phyloP scores from a whole-genome alignment of 179 eudicot genomes.

The Vitellaria paradoxa region DNA sequence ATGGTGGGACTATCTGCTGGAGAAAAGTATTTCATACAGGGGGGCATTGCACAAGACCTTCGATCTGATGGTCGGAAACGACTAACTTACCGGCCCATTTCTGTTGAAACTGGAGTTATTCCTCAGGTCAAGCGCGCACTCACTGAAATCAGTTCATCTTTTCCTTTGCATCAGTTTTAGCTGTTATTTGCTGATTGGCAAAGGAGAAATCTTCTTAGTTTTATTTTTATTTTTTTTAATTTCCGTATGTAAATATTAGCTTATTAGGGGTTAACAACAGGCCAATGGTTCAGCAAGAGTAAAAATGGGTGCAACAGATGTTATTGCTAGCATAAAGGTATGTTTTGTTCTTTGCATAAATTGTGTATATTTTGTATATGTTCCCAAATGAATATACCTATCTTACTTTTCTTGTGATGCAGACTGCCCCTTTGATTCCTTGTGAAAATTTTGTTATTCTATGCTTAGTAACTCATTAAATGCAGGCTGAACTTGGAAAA shows the following conservation, averaged over 20 bases:
- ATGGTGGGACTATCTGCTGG: conserved; percentile 82
- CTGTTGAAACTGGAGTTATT: conserved; percentile 72
- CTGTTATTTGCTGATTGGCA: not conserved
- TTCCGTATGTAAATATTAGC: not conserved
- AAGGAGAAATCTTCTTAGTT: not conserved
- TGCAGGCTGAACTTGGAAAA: conserved; percentile 93
- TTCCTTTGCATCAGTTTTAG: not conserved
- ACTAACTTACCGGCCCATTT: conserved; percentile 58
- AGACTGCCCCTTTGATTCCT: not conserved
- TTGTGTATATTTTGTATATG: not conserved
- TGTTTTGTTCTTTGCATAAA: not conserved
- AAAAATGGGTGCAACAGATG: conserved; percentile 79
- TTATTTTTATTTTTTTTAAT: not conserved
- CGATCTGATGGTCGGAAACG: conserved; percentile 92
- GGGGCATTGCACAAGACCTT: conserved; percentile 90
- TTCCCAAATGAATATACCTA: not conserved
- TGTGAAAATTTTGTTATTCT: not conserved
- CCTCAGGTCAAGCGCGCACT: conserved; percentile 54
- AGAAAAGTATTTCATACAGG: conserved; percentile 74
- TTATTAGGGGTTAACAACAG: conserved; percentile 34
- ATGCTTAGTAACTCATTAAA: not conserved
- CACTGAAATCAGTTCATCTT: not conserved
- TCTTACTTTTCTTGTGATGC: not conserved
- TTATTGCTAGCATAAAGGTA: conserved; percentile 94
- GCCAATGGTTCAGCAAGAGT: conserved; percentile 95